Evolutionary conservation across 306 rosid genomes (phyloP), one percentile per base, ranked within the genome.

Genomic region (Quercus glauca): DNA sequence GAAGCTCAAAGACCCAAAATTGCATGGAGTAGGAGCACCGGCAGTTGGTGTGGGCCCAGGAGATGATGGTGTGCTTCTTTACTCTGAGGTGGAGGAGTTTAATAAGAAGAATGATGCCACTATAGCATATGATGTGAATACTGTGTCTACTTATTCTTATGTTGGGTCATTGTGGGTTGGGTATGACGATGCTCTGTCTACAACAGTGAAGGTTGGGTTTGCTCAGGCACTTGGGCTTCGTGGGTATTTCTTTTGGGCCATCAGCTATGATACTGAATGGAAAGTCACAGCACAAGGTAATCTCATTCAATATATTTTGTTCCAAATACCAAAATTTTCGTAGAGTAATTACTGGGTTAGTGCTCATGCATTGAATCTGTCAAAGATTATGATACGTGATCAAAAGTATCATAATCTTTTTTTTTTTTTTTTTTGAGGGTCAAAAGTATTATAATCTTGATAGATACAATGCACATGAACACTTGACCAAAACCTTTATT

Each of bases 171-270:
- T 74, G 0, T 93, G 95, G 98, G 72, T 90, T 53, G 86, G 90
- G 56, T 93, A 80, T 5, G 97, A 91, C 61, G 85, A 90, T 78
- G 76, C 79, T 1, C 7, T 64, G 0, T 85, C 97, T 0, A 79
- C 81, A 0, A 75, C 85, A 0, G 25, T 85, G 0, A 91, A 93
- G 79, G 14, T 90, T 55, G 89, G 84, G 31, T 90, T 85, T 81
- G 97, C 97, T 76, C 93, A 85, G 35, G 88, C 91, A 13, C 89
- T 90, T 76, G 83, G 84, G 20, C 90, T 93, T 35, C 88, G 90
- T 79, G 96, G 98, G 8, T 93, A 90, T 60, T 93, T 91, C 91
- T 90, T 91, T 79, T 93, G 98, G 98, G 94, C 90, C 55, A 82
- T 89, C 21, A 81, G 86, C 55, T 74, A 31, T 13, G 95, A 91